Conservation (phyloP, 306 rosid species). For the Astragalus membranaceus region DNA sequence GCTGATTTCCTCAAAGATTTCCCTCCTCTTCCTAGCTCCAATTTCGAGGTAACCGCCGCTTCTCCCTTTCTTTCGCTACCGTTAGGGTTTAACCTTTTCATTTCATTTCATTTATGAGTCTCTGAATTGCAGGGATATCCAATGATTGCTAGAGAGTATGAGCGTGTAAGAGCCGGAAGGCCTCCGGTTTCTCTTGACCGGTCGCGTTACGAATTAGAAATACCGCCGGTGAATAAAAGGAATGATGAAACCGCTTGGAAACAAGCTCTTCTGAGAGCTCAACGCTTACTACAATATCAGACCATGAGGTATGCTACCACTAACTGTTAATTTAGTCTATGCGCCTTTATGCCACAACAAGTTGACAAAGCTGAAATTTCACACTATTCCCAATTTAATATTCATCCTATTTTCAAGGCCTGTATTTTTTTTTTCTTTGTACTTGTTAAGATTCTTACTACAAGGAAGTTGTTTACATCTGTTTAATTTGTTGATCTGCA, state of each 20-base stretch:
- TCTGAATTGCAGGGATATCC: constrained; percentile 58
- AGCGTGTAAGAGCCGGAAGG: constrained; percentile 85
- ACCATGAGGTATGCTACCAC: constrained; percentile 42
- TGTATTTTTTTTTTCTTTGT: background rate
- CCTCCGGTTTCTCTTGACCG: constrained; percentile 77
- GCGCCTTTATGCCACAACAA: background rate
- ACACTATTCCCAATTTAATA: background rate
- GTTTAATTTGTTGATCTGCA: constrained; percentile 28
- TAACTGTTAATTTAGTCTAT: too few species aligned
- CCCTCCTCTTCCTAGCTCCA: constrained; percentile 70
- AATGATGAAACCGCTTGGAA: constrained; percentile 92
- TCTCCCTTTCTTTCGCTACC: background rate
- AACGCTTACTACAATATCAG: constrained; percentile 64
- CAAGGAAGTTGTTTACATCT: background rate
- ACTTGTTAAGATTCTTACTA: background rate
- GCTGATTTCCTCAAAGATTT: constrained; percentile 86
- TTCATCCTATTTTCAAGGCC: background rate
- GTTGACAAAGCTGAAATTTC: background rate
- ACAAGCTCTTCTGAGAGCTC: constrained; percentile 67
- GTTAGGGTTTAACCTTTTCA: background rate
- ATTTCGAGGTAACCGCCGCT: constrained; percentile 40
- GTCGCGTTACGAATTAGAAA: constrained; percentile 58
- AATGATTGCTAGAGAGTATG: constrained; percentile 84
- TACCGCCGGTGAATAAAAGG: constrained; percentile 47
- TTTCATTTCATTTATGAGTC: background rate